These are phyloP conservation scores for Backusella westeae DNA, from an alignment of 192 early-diverging fungal genomes.

Conservation along the genomic window DNA sequence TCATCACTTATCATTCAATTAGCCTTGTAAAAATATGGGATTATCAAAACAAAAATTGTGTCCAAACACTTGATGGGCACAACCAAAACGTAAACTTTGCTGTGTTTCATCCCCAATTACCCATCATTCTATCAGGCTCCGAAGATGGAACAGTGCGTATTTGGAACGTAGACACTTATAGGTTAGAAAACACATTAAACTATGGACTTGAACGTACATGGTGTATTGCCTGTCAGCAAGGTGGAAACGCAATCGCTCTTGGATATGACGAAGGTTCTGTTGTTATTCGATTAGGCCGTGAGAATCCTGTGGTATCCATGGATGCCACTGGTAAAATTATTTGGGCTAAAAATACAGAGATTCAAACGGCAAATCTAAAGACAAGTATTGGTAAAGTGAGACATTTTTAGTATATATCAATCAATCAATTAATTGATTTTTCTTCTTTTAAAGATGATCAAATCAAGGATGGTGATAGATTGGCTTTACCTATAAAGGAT, in stretches of 20 bases:
- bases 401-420: not conserved
- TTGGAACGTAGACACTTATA: conserved; percentile 97
- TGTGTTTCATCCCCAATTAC: conserved; percentile 90
- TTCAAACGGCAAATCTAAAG: conserved; percentile 93
- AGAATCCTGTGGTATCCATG: conserved; percentile 96
- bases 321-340: conserved; percentile 96
- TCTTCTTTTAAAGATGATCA: conserved; percentile 55
- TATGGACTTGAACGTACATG: conserved; percentile 97
- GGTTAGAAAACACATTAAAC: conserved; percentile 93
- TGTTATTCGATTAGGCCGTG: conserved; percentile 90
- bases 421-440: not conserved
- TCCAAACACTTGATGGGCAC: conserved; percentile 98
- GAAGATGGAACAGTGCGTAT: conserved; percentile 94
- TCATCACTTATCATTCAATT: not conserved
- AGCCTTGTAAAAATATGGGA: conserved; percentile 92
- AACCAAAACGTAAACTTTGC: conserved; percentile 90
- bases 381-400: conserved; percentile 52
- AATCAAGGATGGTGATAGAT: conserved; percentile 89
- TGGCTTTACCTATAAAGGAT: conserved; percentile 85
- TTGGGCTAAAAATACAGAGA: conserved; percentile 96
- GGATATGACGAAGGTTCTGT: conserved; percentile 97
- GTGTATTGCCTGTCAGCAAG: conserved; percentile 82
- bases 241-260: conserved; percentile 91
- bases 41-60: conserved; percentile 99
- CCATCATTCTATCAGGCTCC: conserved; percentile 91